Conservation (phyloP, 2,329 filamentous ascomycete genomes). For the Talaromyces sp. region DNA sequence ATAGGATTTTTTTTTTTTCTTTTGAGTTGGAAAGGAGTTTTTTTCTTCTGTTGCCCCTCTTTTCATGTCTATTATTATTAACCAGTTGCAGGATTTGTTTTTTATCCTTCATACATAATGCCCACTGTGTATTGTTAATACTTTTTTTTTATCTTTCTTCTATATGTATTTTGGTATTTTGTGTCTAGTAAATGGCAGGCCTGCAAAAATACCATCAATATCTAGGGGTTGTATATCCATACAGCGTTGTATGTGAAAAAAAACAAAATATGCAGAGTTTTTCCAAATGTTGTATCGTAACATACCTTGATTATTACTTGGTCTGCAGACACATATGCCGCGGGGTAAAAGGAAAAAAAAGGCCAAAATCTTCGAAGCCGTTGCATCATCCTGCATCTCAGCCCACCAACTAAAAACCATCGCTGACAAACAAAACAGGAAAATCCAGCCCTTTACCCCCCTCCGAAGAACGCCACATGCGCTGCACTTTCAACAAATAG, state of each 20-base stretch:
- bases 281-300: neutral
- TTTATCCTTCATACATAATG: neutral
- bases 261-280: no score
- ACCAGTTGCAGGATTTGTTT: neutral
- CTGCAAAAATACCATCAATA: neutral
- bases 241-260: no score
- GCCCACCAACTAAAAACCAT: neutral
- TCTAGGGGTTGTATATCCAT: neutral
- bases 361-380: neutral
- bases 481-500: neutral
- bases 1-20: neutral
- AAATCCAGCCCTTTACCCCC: neutral
- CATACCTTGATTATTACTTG: neutral
- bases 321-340: neutral
- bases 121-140: neutral
- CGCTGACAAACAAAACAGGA: slow-evolving; percentile 28
- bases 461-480: neutral
- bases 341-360: neutral
- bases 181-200: neutral
- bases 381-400: neutral
- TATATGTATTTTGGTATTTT: neutral
- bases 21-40: neutral
- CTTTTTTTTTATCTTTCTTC: neutral
- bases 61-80: neutral
- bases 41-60: neutral